These are phyloP conservation scores for Taiozyma sp. DNA, from an alignment of 1,139 yeast genomes.

Conservation along the genomic window DNA sequence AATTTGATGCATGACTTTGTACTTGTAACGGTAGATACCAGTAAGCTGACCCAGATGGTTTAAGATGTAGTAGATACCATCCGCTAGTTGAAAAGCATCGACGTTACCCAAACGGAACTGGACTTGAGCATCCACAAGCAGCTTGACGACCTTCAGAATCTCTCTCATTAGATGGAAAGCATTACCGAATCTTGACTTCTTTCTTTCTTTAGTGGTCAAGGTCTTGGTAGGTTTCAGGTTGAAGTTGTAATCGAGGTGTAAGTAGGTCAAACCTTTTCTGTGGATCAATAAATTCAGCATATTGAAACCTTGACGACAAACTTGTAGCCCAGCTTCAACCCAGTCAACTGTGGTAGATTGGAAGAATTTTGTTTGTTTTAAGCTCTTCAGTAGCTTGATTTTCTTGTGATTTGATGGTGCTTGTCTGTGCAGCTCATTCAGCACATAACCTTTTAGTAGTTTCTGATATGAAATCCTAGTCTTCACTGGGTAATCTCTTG, in stretches of 20 bases:
- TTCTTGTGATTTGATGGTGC: slow-evolving; percentile 39
- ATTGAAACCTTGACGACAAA: slow-evolving; percentile 89
- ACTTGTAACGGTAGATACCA: slow-evolving; percentile 94
- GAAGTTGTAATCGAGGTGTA: slow-evolving; percentile 93
- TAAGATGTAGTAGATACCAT: slow-evolving; percentile 83
- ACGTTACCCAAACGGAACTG: slow-evolving; percentile 86
- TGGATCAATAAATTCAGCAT: slow-evolving; percentile 90
- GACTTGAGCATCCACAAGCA: slow-evolving; percentile 90
- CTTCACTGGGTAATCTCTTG: slow-evolving; percentile 54
- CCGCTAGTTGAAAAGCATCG: slow-evolving; percentile 93
- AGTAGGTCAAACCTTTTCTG: slow-evolving; percentile 82
- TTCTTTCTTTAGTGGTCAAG: slow-evolving; percentile 91
- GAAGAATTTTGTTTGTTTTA: slow-evolving; percentile 79
- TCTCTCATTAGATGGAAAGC: slow-evolving; percentile 94
- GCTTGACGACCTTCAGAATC: slow-evolving; percentile 70
- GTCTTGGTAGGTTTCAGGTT: slow-evolving; percentile 96
- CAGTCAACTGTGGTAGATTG: slow-evolving; percentile 92
- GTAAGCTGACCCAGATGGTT: slow-evolving; percentile 95
- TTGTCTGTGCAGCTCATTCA: slow-evolving; percentile 59
- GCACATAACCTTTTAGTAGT: slow-evolving; percentile 65
- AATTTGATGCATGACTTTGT: slow-evolving; percentile 97
- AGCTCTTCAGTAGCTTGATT: slow-evolving; percentile 55
- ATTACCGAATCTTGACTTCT: slow-evolving; percentile 92
- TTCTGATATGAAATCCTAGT: slow-evolving; percentile 86
- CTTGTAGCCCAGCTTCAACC: slow-evolving; percentile 97